Conservation (phyloP, 352 stramenopile species). For the Phytophthora cactorum region DNA sequence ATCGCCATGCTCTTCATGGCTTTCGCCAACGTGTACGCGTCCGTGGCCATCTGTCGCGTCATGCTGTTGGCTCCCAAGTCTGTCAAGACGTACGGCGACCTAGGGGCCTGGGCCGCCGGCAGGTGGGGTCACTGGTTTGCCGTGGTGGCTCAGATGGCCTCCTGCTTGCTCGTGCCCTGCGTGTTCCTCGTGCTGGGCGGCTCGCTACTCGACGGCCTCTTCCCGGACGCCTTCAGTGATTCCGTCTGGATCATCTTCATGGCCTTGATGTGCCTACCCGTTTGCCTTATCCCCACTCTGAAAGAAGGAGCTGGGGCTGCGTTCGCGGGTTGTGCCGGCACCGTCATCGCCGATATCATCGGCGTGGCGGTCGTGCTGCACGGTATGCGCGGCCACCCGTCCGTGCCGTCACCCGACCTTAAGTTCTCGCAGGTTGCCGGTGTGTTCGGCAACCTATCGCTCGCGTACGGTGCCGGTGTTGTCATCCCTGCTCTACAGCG, state of each 20-base stretch:
- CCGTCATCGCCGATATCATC: slow-evolving; percentile 59
- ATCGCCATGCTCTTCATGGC: slow-evolving; percentile 65
- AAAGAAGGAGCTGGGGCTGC: slow-evolving; percentile 60
- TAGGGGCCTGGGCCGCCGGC: slow-evolving; percentile 56
- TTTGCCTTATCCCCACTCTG: slow-evolving; percentile 62
- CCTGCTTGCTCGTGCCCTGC: slow-evolving; percentile 54
- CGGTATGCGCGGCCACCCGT: slow-evolving; percentile 57
- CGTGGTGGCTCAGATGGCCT: slow-evolving; percentile 48
- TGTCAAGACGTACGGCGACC: slow-evolving; percentile 58
- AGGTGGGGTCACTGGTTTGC: slow-evolving; percentile 53
- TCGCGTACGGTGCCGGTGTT: slow-evolving; percentile 61
- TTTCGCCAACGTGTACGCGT: slow-evolving; percentile 63
- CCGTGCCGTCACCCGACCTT: slow-evolving; percentile 44
- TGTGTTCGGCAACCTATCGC: slow-evolving; percentile 63
- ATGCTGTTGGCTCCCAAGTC: slow-evolving; percentile 52
- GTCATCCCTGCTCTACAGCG: slow-evolving; percentile 63
- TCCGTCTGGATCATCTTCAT: slow-evolving; percentile 69
- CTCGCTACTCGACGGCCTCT: slow-evolving; percentile 47
- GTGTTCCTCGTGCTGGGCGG: slow-evolving; percentile 62
- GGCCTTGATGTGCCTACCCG: slow-evolving; percentile 49
- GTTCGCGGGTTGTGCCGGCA: slow-evolving; percentile 59
- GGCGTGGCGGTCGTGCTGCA: slow-evolving; percentile 52
- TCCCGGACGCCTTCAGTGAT: slow-evolving; percentile 48
- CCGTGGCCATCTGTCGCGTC: slow-evolving; percentile 51
- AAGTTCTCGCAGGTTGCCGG: slow-evolving; percentile 54